Conservation (phyloP, 768 basidiomycete species). For the Lepiota venenata region DNA sequence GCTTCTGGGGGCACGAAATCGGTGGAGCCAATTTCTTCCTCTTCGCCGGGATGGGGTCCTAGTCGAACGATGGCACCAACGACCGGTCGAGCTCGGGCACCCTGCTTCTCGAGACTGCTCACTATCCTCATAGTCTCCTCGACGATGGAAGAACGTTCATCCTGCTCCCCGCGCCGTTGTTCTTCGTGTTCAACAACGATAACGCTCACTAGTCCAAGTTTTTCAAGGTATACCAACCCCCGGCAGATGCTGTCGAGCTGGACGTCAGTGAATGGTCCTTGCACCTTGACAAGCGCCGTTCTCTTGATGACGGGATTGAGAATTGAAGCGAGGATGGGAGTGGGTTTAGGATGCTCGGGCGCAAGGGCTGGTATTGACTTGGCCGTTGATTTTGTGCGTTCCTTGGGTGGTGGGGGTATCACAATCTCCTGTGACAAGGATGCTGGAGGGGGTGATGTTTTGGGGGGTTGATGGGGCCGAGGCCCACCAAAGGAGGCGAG, state of each 20-base stretch:
- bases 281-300: constrained; percentile 94
- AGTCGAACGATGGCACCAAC: constrained; percentile 83
- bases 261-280: constrained; percentile 90
- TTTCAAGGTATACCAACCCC: constrained; percentile 93
- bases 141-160: constrained; percentile 61
- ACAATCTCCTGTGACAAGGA: constrained; percentile 19
- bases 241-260: constrained; percentile 93
- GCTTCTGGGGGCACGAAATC: constrained; percentile 58
- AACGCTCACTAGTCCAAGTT: constrained; percentile 92
- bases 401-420: constrained; percentile 24
- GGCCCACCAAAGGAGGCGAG: constrained; percentile 81
- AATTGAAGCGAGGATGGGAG: constrained; percentile 64
- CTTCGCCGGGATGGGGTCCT: constrained; percentile 64
- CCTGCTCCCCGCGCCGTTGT: constrained; percentile 60
- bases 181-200: constrained; percentile 92
- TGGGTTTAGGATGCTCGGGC: constrained; percentile 37
- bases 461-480: constrained; percentile 36
- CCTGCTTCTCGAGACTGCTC: constrained; percentile 76
- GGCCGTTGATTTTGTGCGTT: constrained; percentile 20
- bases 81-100: constrained; percentile 84
- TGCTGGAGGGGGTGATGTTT: constrained; percentile 15
- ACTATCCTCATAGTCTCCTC: constrained; percentile 89
- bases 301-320: constrained; percentile 81
- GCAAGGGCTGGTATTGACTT: constrained; percentile 31
- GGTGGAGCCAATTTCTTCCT: constrained; percentile 23